Evolutionary conservation across 768 basidiomycete genomes (phyloP), one percentile per base, ranked within the genome.

Genomic region (Clathrus columnatus): DNA sequence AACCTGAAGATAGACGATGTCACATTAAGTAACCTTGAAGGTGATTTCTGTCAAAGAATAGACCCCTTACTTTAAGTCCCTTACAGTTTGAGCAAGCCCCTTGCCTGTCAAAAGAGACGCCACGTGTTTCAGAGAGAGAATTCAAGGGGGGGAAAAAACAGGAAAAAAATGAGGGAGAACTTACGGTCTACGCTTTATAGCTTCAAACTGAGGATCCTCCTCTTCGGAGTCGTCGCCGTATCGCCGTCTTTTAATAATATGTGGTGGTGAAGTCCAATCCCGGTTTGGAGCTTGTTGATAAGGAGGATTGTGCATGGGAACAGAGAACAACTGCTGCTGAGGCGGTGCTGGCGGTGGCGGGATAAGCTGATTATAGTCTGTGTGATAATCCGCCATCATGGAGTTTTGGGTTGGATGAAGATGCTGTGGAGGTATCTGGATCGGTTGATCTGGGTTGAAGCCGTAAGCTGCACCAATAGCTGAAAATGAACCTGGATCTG

Each of bases 11-110:
- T 43, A 60, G 51, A 32, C 24, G n/a, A 36, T 11, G 36, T 36
- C 36, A 36, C 36, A 3, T 14, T 36, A 36, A 36, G 36, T 36
- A n/a, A 4, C 4, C 14, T 36, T 36, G n/a, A 36, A 14, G 11
- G 36, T 32, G 30, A n/a, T n/a, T n/a, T n/a, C 30, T 6, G 14
- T 61, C 1, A 57, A 3, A 16, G 21, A 14, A 8, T 17, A 52
- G 29, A 30, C 61, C 67, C 46, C 48, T 29, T 58, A 75, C 77
- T 68, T 79, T 79, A 53, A 79, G 59, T 24, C 68, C 68, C 65
- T 87, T 88, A 71, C 87, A 89, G 4, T 86, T 78, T 57, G 74
- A 74, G 64, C 87, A 89, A 41, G 86, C 87, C 20, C 86, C 84
- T 51, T 73, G 69, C 29, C 79, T 80, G 57, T 21, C 16, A 44